These are phyloP conservation scores for Ophiostoma quercus DNA, from an alignment of 2,329 filamentous ascomycete genomes.

Conservation along the genomic window DNA sequence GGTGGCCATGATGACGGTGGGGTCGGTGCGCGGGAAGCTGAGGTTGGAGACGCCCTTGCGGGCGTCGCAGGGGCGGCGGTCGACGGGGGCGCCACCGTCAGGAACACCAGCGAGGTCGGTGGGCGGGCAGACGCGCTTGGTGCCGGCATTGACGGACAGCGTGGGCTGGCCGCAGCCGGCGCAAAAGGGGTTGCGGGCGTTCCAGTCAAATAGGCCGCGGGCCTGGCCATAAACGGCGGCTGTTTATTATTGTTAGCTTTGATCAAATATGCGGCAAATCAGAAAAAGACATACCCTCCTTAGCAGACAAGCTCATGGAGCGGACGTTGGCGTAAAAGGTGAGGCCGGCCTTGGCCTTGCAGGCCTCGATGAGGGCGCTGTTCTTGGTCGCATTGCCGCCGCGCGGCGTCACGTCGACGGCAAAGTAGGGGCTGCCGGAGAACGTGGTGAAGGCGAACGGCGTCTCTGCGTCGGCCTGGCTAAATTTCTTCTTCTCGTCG, in stretches of 20 bases:
- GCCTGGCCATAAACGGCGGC: slow-evolving; percentile 89
- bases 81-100: slow-evolving; percentile 41
- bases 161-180: slow-evolving; percentile 81
- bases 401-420: slow-evolving; percentile 76
- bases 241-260: too few species aligned
- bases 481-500: slow-evolving; percentile 52
- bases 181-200: slow-evolving; percentile 85
- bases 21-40: slow-evolving; percentile 85
- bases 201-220: slow-evolving; percentile 88
- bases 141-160: slow-evolving; percentile 70
- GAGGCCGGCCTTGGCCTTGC: slow-evolving; percentile 53
- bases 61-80: slow-evolving; percentile 69
- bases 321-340: slow-evolving; percentile 58
- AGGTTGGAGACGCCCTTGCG: slow-evolving; percentile 84
- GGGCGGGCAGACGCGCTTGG: slow-evolving; percentile 73
- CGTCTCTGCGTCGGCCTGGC: slow-evolving; percentile 27
- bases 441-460: slow-evolving; percentile 64
- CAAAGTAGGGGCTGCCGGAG: slow-evolving; percentile 78
- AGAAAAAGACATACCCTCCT: too few species aligned
- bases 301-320: slow-evolving; percentile 42
- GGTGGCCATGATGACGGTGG: slow-evolving; percentile 91
- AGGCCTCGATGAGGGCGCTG: slow-evolving; percentile 46
- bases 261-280: too few species aligned
- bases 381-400: slow-evolving; percentile 57
- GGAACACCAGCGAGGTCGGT: slow-evolving; percentile 54